phyloP scores from a whole-genome alignment of 495 filamentous ascomycete genomes.

The Neurospora sp. region DNA sequence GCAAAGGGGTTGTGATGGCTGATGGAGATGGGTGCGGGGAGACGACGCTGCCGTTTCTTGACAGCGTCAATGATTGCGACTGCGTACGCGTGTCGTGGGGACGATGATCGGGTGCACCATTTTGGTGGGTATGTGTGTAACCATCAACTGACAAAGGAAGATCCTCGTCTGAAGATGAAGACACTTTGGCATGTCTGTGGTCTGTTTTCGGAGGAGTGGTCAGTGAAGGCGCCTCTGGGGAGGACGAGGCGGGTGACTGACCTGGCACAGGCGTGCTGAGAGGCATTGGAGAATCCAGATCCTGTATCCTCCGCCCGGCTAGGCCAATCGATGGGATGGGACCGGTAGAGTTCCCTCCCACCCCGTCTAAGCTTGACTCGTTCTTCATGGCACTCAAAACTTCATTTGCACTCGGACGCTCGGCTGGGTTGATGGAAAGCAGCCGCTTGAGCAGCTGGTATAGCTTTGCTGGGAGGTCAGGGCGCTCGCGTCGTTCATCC shows the following conservation, averaged over 20 bases:
- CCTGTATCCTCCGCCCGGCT: slow-evolving; percentile 43
- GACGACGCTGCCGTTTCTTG: slow-evolving; percentile 12
- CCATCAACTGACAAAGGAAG: slow-evolving; percentile 13
- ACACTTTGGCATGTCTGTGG: slow-evolving; percentile 26
- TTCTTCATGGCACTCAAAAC: slow-evolving; percentile 74
- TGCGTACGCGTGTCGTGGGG: slow-evolving; percentile 16
- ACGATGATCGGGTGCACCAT: not conserved
- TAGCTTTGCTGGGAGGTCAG: slow-evolving; percentile 77
- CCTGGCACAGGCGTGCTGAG: slow-evolving; percentile 35
- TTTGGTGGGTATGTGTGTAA: slow-evolving; percentile 6
- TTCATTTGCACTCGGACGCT: slow-evolving; percentile 77
- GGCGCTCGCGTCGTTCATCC: slow-evolving; percentile 57
- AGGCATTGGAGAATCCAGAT: slow-evolving; percentile 42
- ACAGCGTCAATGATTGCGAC: slow-evolving; percentile 20
- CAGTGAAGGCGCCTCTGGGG: not conserved
- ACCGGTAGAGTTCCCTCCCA: slow-evolving; percentile 22
- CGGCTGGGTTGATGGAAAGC: slow-evolving; percentile 63
- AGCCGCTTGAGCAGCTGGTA: slow-evolving; percentile 76
- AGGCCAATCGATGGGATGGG: slow-evolving; percentile 31
- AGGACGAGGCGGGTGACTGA: slow-evolving; percentile 9
- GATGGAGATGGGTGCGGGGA: slow-evolving; percentile 20
- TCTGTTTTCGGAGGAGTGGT: slow-evolving; percentile 14
- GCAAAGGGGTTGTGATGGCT: slow-evolving; percentile 34
- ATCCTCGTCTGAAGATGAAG: slow-evolving; percentile 24
- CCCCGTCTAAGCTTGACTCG: slow-evolving; percentile 37